Conservation (phyloP, 345 rosid species). For the Moringa oleifera region DNA sequence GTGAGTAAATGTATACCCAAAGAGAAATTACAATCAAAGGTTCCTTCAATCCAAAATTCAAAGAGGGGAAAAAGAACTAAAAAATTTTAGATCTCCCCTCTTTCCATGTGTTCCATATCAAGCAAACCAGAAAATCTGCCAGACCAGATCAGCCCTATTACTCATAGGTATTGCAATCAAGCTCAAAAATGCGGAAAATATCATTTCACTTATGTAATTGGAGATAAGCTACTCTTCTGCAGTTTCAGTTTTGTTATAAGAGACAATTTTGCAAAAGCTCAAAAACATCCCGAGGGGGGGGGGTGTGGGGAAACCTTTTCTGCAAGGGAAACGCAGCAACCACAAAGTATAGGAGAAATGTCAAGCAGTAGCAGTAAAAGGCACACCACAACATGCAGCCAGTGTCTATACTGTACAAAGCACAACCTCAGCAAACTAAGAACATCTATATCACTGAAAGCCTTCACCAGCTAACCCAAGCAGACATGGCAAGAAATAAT, state of each 20-base stretch:
- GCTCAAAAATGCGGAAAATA: too few relatives aligned
- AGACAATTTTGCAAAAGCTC: too few relatives aligned
- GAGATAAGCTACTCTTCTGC: too few relatives aligned
- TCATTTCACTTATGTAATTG: too few relatives aligned
- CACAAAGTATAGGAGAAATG: neutral
- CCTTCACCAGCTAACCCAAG: neutral
- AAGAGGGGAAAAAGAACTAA: neutral
- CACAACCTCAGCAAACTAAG: neutral
- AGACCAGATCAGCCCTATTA: neutral
- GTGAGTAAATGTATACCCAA: neutral
- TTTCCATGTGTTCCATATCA: neutral
- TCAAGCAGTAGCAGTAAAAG: neutral
- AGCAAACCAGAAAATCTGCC: neutral
- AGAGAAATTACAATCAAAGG: neutral
- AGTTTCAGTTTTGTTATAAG: too few relatives aligned
- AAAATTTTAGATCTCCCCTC: neutral
- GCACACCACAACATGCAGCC: neutral
- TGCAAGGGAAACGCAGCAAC: neutral
- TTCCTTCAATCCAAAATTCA: neutral
- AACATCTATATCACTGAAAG: neutral
- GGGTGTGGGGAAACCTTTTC: too few relatives aligned
- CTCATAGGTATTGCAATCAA: neutral
- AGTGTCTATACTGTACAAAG: neutral
- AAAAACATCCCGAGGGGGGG: too few relatives aligned
- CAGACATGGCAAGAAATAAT: neutral